These are phyloP conservation scores for Colletotrichum eleusines DNA, from an alignment of 2,329 filamentous ascomycete species.

Conservation along the genomic window DNA sequence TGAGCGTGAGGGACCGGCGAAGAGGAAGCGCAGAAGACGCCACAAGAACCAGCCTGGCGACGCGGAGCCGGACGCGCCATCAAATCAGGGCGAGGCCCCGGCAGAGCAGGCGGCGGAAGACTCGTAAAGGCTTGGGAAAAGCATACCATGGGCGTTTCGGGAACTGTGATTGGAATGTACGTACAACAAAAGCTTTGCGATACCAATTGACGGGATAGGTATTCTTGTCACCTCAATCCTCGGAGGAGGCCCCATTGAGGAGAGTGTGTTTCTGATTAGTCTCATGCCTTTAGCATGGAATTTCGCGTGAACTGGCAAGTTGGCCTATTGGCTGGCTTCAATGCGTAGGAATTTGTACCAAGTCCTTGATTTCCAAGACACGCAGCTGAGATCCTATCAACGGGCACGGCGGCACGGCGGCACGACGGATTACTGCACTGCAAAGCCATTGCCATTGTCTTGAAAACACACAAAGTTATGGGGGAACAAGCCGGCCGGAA, in stretches of 20 bases:
- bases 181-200: conserved; percentile 38
- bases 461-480: neutral
- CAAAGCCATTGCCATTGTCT: neutral
- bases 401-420: no score
- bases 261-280: conserved; percentile 18
- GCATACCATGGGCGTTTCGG: conserved; percentile 36
- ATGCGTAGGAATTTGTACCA: no score
- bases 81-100: conserved; percentile 39
- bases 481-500: neutral
- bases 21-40: conserved; percentile 55
- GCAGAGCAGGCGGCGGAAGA: conserved; percentile 37
- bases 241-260: neutral
- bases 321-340: neutral
- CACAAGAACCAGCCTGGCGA: conserved; percentile 49
- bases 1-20: conserved; percentile 45
- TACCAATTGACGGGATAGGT: conserved; percentile 35
- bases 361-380: neutral
- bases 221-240: conserved; percentile 13
- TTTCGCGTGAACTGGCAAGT: neutral
- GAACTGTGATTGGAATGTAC: conserved; percentile 34
- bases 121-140: conserved; percentile 13
- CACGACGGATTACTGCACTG: neutral
- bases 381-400: neutral
- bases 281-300: neutral
- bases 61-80: conserved; percentile 48